Evolutionary conservation across 441 rosid species (phyloP).

Genomic region (Theobroma grandiflorum): DNA sequence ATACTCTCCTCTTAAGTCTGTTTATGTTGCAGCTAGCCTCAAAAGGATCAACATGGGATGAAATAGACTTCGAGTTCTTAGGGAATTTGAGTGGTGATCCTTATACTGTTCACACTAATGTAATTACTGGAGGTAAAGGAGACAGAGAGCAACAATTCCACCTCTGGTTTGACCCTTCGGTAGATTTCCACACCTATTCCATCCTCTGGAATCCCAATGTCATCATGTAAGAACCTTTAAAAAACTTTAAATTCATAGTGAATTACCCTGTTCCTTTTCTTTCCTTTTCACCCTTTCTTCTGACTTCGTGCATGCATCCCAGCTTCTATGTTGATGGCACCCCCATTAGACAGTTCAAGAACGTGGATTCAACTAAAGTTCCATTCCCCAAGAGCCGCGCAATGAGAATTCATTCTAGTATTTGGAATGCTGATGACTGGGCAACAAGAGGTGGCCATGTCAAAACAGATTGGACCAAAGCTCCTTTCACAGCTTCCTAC

Average conservation of each 20-base stretch:
- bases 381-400: conserved; percentile 52
- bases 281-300: neutral
- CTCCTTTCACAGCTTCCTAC: conserved; percentile 59
- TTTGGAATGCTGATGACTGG: conserved; percentile 70
- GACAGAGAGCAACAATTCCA: conserved; percentile 64
- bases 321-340: conserved; percentile 55
- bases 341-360: conserved; percentile 59
- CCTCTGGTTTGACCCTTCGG: conserved; percentile 64
- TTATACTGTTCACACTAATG: conserved; percentile 58
- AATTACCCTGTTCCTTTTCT: neutral
- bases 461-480: conserved; percentile 61
- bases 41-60: conserved; percentile 66
- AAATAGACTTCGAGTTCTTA: conserved; percentile 72
- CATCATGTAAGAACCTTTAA: conserved; percentile 46
- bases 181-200: conserved; percentile 60
- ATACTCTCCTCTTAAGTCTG: neutral
- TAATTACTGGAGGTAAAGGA: conserved; percentile 53
- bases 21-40: conserved; percentile 49
- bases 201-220: conserved; percentile 61
- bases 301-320: conserved; percentile 10
- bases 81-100: conserved; percentile 69
- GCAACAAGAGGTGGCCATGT: conserved; percentile 62
- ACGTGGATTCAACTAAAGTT: conserved; percentile 41
- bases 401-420: conserved; percentile 58
- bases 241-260: neutral